A percentile compares a stretch with the other conserved stretches of the same genome.
Conservation (phyloP, 306 rosid species). For the Phaseolus lunatus region DNA sequence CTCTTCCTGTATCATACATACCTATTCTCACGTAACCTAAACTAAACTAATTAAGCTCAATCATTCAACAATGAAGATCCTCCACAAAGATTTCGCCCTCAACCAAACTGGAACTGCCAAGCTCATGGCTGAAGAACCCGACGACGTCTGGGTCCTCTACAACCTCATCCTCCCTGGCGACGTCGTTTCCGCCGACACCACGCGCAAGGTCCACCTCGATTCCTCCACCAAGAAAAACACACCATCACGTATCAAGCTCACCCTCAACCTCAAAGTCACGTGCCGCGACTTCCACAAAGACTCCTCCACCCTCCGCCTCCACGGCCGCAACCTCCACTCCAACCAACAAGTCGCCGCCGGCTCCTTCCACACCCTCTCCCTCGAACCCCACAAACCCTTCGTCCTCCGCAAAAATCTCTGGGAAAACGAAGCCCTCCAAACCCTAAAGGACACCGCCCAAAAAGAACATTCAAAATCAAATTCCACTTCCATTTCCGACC, state of each 20-base stretch:
- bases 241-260: constrained; percentile 47
- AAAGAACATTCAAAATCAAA: neutral
- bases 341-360: constrained; percentile 37
- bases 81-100: constrained; percentile 27
- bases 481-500: neutral
- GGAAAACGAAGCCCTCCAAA: neutral
- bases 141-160: constrained; percentile 52
- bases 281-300: constrained; percentile 45
- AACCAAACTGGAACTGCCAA: constrained; percentile 49
- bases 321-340: constrained; percentile 40
- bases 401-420: constrained; percentile 44
- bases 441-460: constrained; percentile 21
- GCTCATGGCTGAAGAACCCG: constrained; percentile 46
- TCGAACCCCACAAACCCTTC: constrained; percentile 40
- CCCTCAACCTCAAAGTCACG: constrained; percentile 48
- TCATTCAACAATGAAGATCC: constrained; percentile 43
- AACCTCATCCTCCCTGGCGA: constrained; percentile 53
- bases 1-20: neutral
- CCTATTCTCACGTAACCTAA: neutral
- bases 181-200: constrained; percentile 47
- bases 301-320: constrained; percentile 50
- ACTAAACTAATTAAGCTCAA: neutral
- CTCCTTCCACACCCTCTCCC: constrained; percentile 49
- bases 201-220: constrained; percentile 50
- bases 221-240: constrained; percentile 29